These are phyloP conservation scores for Suillus tomentosus DNA, from an alignment of 768 basidiomycete species.

Conservation along the genomic window DNA sequence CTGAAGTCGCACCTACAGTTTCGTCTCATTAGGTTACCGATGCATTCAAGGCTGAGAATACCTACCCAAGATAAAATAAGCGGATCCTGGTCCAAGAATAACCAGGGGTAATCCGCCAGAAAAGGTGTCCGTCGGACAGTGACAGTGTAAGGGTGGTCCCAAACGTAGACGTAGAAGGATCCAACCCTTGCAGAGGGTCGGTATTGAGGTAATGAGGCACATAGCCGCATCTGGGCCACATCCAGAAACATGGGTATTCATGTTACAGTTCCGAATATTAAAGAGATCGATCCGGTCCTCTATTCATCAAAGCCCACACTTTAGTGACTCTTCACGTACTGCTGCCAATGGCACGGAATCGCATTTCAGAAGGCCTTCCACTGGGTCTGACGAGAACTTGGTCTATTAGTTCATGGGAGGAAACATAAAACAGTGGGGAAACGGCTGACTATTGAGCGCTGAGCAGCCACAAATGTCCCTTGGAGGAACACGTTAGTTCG, in stretches of 20 bases:
- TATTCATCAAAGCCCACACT: background rate
- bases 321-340: background rate
- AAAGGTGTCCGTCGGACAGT: background rate
- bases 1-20: no score
- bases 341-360: no score
- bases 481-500: background rate
- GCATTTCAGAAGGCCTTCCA: no score
- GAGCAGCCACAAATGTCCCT: background rate
- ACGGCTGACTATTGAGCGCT: background rate
- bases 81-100: background rate
- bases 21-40: no score
- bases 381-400: no score
- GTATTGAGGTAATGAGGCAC: background rate
- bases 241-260: background rate
- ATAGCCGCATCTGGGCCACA: background rate
- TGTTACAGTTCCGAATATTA: background rate
- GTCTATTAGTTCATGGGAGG: background rate
- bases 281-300: background rate
- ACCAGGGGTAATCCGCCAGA: background rate
- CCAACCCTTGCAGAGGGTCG: background rate
- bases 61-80: background rate
- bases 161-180: no score
- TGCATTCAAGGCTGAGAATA: background rate
- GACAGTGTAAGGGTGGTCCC: background rate
- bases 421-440: background rate